Percentiles rank a stretch among this genome's conserved stretches.
phyloP scores from a whole-genome alignment of 2,329 filamentous ascomycete species.

The Neonectria coccinea region DNA sequence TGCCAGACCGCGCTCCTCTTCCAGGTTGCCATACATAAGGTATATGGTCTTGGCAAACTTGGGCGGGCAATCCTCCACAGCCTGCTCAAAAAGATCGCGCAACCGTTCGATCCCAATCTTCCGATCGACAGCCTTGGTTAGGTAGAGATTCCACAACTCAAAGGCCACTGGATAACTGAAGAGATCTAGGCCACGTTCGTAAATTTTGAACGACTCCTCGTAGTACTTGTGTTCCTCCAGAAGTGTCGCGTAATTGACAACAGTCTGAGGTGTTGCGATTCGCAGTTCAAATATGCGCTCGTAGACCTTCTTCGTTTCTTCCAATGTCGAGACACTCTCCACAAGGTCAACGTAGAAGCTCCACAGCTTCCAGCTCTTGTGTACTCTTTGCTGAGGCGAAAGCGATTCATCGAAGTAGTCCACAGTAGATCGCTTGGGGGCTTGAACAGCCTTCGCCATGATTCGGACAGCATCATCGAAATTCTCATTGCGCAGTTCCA shows the following conservation, averaged over 20 bases:
- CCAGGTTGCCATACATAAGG: constrained; percentile 97
- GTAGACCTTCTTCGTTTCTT: constrained; percentile 94
- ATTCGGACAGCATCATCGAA: constrained; percentile 95
- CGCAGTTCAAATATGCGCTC: constrained; percentile 98
- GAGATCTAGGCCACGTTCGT: constrained; percentile 95
- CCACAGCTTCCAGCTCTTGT: constrained; percentile 99
- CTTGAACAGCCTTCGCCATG: constrained; percentile 96
- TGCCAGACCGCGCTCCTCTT: constrained; percentile 94
- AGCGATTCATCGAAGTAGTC: constrained; percentile 98
- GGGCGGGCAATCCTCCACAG: constrained; percentile 91
- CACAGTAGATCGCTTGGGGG: constrained; percentile 97
- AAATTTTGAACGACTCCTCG: constrained; percentile 98
- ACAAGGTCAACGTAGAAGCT: constrained; percentile 99
- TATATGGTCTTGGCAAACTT: constrained; percentile 97
- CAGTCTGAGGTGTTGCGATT: constrained; percentile 96
- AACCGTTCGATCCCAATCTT: constrained; percentile 95
- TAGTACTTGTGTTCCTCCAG: constrained; percentile 95
- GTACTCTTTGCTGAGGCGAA: constrained; percentile 93
- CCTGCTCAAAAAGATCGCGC: constrained; percentile 96
- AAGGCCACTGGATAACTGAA: constrained; percentile 99
- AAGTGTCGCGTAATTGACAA: constrained; percentile 97
- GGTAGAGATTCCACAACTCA: constrained; percentile 97
- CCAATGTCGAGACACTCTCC: constrained; percentile 89
- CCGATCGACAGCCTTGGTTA: constrained; percentile 96
- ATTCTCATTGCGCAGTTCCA: constrained; percentile 96